A percentile compares a stretch with the other conserved stretches of the same genome.
Conservation (phyloP, 768 basidiomycete genomes). For the Collybia mongolica region DNA sequence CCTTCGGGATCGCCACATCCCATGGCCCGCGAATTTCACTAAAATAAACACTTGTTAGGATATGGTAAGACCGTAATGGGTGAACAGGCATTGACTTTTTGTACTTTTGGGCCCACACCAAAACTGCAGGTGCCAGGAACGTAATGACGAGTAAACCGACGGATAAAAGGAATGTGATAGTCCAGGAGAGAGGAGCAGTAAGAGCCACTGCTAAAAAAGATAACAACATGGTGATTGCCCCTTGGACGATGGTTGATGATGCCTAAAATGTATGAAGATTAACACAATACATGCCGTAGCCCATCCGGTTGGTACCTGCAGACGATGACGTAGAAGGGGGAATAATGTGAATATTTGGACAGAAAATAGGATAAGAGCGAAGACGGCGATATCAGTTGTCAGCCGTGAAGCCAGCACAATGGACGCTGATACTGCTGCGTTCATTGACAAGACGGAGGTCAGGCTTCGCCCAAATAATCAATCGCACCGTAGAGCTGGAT, state of each 20-base stretch:
- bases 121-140: conserved; percentile 68
- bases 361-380: conserved; percentile 83
- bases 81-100: conserved; percentile 65
- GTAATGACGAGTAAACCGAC: conserved; percentile 55
- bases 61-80: neutral
- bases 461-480: conserved; percentile 43
- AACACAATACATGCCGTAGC: neutral
- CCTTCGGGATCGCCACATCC: conserved; percentile 82
- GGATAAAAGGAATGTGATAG: conserved; percentile 52
- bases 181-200: conserved; percentile 51
- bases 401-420: conserved; percentile 93
- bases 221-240: conserved; percentile 51
- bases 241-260: conserved; percentile 44
- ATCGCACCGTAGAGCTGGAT: conserved; percentile 18
- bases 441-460: conserved; percentile 83
- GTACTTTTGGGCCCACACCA: conserved; percentile 85
- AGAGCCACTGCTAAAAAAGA: conserved; percentile 50
- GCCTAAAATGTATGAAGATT: conserved; percentile 31
- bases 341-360: conserved; percentile 84
- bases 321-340: conserved; percentile 71
- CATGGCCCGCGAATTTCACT: conserved; percentile 90
- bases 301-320: conserved; percentile 49
- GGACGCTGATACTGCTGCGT: conserved; percentile 89
- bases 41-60: conserved; percentile 11
- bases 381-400: conserved; percentile 79